Evolutionary conservation across 345 rosid genomes (phyloP), one percentile per base, ranked within the genome.

Genomic region (Ceriops decandra): DNA sequence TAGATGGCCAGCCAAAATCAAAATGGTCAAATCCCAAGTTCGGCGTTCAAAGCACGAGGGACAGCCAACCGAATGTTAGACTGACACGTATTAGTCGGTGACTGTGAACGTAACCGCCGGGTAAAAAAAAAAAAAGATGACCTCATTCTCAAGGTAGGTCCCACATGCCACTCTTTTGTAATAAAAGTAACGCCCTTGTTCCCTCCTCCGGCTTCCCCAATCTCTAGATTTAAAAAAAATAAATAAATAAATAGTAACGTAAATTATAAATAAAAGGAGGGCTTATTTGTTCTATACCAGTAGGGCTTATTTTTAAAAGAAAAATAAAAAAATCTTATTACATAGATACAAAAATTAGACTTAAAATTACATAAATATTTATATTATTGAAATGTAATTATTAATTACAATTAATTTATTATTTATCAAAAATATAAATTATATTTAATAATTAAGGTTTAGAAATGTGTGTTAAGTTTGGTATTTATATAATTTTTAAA

Each of bases 141-240:
- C 75, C 68, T 84, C 83, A 80, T 46, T 53, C 68, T 47, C n/a
- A 28, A 56, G 64, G 67, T 70, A 68, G 85, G 74, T 21, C 83
- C 86, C 82, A 80, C 71, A 5, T 77, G 87, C 88, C 85, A 85
- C 79, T 85, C 82, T 38, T 66, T 77, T 80, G 20, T 68, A 74
- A 75, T 63, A 70, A 72, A 79, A 71, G 89, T 85, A 81, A 83
- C 91, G 79, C 13, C 49, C 49, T 42, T 42, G 49, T 5, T 15
- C 17, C n/a, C n/a, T n/a, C 49, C 49, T 0, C 17, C 17, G 16
- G 5, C 1, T 42, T 24, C 22, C 59, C 4, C 27, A 28, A 54
- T 2, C 5, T 22, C 5, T 54, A 7, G 47, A 42, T 13, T 42
- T 13, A 11, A 42, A 42, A 11, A 28, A 24, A 24, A 24, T 24